A percentile compares a stretch with the other conserved stretches of the same genome.
phyloP scores from a whole-genome alignment of 2,329 filamentous ascomycete genomes.

The Epicoccum sorghinum region DNA sequence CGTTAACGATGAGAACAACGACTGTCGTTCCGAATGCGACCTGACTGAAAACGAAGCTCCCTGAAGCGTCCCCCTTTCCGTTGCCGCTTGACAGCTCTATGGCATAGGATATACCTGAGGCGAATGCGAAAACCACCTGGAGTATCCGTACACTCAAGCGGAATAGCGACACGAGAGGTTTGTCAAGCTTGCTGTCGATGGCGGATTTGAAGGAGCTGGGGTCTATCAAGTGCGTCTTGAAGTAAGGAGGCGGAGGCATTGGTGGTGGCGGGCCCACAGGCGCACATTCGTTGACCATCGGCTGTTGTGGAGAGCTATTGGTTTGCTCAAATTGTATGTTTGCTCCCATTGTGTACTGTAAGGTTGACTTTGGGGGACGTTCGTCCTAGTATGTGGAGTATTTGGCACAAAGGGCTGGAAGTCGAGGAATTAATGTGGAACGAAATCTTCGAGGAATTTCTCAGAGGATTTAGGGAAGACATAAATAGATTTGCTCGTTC shows the following conservation, averaged over 20 bases:
- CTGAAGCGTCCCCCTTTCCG: conserved; percentile 1
- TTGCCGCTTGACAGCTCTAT: conserved; percentile 23
- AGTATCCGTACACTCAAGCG: conserved; percentile 26
- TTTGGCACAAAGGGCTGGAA: background rate
- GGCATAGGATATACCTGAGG: conserved; percentile 34
- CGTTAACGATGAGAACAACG: conserved; percentile 22
- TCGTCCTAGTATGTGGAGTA: too few species aligned
- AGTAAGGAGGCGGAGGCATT: conserved; percentile 27
- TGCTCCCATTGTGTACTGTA: too few species aligned
- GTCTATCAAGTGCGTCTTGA: conserved; percentile 22
- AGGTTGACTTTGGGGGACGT: too few species aligned
- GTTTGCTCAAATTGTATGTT: background rate
- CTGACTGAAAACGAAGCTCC: conserved; percentile 28
- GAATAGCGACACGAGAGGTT: conserved; percentile 28
- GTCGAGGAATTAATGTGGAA: conserved; percentile 1
- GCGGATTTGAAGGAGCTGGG: conserved; percentile 28
- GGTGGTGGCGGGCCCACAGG: conserved; percentile 11
- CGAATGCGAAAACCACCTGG: conserved; percentile 31
- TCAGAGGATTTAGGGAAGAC: background rate
- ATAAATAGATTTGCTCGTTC: background rate
- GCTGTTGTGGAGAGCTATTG: background rate
- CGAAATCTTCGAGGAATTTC: background rate
- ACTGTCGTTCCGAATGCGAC: conserved; percentile 27
- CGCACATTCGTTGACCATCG: background rate
- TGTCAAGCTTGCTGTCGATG: conserved; percentile 26